phyloP scores from a whole-genome alignment of 2,329 filamentous ascomycete genomes.

The Fusarium mangiferae region DNA sequence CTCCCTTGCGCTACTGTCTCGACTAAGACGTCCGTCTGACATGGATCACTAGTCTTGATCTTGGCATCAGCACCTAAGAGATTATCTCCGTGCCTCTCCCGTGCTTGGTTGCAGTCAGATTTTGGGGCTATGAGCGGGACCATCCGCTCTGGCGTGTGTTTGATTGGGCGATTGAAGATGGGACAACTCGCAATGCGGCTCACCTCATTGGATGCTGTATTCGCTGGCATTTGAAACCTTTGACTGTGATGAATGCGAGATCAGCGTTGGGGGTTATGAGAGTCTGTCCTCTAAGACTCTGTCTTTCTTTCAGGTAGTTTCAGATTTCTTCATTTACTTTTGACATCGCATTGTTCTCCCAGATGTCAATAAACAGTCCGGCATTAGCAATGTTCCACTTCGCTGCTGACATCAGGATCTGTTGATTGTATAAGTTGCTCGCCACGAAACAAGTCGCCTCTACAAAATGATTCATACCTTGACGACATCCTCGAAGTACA shows the following conservation, averaged over 20 bases:
- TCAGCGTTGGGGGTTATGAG: rapidly evolving
- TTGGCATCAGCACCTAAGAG: background rate
- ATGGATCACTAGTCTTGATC: background rate
- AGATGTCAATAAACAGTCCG: background rate
- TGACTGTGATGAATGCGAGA: rapidly evolving
- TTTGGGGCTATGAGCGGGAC: background rate
- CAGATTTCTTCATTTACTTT: rapidly evolving
- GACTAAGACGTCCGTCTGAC: background rate
- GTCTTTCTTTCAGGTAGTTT: rapidly evolving
- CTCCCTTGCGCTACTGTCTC: background rate
- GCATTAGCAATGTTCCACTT: rapidly evolving
- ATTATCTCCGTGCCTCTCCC: background rate
- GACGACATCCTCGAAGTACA: too few relatives aligned
- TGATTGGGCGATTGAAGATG: background rate
- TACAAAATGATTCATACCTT: too few relatives aligned
- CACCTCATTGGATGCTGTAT: rapidly evolving
- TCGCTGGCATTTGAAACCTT: rapidly evolving
- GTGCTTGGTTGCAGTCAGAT: background rate
- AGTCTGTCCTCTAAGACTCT: rapidly evolving
- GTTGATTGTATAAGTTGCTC: background rate
- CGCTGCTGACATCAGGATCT: background rate
- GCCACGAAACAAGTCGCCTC: too few relatives aligned
- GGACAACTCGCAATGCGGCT: background rate
- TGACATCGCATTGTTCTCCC: rapidly evolving
- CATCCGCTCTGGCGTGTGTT: background rate